Evolutionary conservation across 495 filamentous ascomycete species (phyloP).

Genomic region (Neurospora sp.): DNA sequence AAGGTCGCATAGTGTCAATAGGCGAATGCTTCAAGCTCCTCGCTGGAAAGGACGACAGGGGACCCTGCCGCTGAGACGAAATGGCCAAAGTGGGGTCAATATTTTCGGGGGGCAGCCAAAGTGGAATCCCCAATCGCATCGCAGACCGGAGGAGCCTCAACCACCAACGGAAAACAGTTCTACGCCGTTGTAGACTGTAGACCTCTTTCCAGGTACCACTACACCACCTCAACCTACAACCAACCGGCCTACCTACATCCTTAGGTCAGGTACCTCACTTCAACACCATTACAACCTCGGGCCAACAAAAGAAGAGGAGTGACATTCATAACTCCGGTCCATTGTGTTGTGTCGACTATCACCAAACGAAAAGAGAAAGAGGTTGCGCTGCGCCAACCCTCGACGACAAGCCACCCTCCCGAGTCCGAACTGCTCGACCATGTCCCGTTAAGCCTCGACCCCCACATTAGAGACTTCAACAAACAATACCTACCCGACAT

Average conservation of each 20-base stretch:
- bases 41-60: neutral
- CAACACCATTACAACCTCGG: neutral
- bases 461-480: neutral
- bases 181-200: neutral
- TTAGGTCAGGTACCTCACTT: neutral
- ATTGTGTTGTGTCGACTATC: too few relatives aligned
- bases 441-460: constrained; percentile 11
- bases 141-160: neutral
- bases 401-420: neutral
- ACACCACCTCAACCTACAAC: neutral
- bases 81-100: neutral
- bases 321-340: too few relatives aligned
- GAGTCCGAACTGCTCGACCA: constrained; percentile 10
- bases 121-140: neutral
- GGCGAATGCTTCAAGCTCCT: neutral
- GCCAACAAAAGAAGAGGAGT: neutral
- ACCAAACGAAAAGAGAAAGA: neutral
- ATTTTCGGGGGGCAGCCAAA: neutral
- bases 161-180: neutral
- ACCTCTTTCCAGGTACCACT: neutral
- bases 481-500: constrained; percentile 18
- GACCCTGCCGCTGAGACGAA: neutral
- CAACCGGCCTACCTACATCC: neutral
- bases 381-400: neutral
- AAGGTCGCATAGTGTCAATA: neutral